These are phyloP conservation scores for Spergularia azorica DNA, from an alignment of 179 eudicot genomes.

Conservation along the genomic window DNA sequence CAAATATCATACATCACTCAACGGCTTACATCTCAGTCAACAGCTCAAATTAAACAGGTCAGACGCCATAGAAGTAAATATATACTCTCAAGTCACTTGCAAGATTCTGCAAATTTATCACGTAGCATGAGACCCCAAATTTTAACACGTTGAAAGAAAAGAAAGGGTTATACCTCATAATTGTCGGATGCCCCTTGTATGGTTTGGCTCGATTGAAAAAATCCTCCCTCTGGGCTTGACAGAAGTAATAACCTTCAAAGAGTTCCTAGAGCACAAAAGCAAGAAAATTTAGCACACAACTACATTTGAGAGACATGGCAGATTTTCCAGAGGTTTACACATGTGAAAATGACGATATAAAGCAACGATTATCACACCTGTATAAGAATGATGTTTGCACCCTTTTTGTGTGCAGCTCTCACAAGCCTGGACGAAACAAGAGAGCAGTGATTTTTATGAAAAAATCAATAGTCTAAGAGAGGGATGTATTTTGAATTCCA, in stretches of 20 bases:
- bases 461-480: neutral
- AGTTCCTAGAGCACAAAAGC: constrained; percentile 58
- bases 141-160: neutral
- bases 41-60: neutral
- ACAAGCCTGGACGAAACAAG: constrained; percentile 62
- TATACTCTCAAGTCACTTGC: too few relatives aligned
- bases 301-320: neutral
- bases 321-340: neutral
- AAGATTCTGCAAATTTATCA: neutral
- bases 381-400: constrained; percentile 92
- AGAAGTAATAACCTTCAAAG: constrained; percentile 96
- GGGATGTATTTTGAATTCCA: neutral
- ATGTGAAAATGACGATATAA: too few relatives aligned
- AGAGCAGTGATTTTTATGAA: neutral
- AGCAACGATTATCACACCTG: constrained; percentile 51
- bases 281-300: neutral
- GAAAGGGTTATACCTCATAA: constrained; percentile 48
- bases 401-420: constrained; percentile 90
- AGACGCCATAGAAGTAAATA: neutral
- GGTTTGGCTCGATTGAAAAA: constrained; percentile 84
- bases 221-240: constrained; percentile 98
- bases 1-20: neutral
- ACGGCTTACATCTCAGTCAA: neutral
- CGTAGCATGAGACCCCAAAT: neutral
- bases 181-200: constrained; percentile 85